A percentile compares a stretch with the other conserved stretches of the same genome.
Conservation (phyloP, 306 rosid genomes). For the Medicago truncatula region DNA sequence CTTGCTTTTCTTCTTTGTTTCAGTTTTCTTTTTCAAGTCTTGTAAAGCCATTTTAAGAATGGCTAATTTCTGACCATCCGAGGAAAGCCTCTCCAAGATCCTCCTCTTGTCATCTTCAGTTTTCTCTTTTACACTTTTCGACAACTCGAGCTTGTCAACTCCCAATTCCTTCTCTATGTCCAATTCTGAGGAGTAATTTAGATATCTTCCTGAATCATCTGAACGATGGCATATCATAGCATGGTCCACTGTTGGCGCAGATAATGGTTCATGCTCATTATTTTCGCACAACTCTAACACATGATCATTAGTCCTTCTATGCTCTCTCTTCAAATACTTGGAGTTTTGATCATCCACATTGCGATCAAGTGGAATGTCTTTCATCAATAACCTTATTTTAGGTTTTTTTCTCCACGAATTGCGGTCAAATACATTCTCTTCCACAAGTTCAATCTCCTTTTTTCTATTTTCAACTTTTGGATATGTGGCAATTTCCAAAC, state of each 20-base stretch:
- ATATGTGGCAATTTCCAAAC: constrained; percentile 32
- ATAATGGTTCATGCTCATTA: constrained; percentile 50
- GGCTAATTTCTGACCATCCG: constrained; percentile 73
- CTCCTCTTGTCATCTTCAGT: constrained; percentile 57
- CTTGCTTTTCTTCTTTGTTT: constrained; percentile 58
- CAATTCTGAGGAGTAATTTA: constrained; percentile 56
- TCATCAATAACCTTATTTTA: constrained; percentile 62
- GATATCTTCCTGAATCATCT: constrained; percentile 41
- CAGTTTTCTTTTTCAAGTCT: constrained; percentile 75
- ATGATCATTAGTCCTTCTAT: constrained; percentile 58
- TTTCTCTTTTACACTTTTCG: constrained; percentile 47
- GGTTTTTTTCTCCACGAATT: constrained; percentile 51
- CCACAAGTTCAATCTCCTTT: constrained; percentile 45
- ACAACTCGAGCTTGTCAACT: constrained; percentile 71
- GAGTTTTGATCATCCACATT: constrained; percentile 54
- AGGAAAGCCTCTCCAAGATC: constrained; percentile 73
- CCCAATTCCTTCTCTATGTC: constrained; percentile 75
- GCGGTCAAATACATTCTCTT: constrained; percentile 36
- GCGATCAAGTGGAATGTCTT: constrained; percentile 83
- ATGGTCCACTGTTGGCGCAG: constrained; percentile 47
- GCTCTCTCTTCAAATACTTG: constrained; percentile 55
- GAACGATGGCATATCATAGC: constrained; percentile 35
- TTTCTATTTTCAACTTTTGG: constrained; percentile 43
- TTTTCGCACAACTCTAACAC: constrained; percentile 79
- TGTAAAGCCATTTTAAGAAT: constrained; percentile 65